A percentile compares a stretch with the other conserved stretches of the same genome.
These are phyloP conservation scores for Lachnellula hyalina DNA, from an alignment of 2,329 filamentous ascomycete species.

Conservation along the genomic window DNA sequence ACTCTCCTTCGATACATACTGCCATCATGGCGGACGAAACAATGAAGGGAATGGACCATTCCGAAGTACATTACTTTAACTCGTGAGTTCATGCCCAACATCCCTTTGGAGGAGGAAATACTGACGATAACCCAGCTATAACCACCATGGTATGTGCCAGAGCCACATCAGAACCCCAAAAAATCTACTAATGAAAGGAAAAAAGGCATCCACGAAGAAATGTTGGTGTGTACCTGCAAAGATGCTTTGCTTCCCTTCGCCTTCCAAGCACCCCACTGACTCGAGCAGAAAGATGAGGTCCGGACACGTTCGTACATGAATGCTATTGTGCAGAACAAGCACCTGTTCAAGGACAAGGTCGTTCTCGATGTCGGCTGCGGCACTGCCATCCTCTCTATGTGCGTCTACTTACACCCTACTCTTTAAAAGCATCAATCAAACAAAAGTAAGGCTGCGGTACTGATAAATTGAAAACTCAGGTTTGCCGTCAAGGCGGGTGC, in stretches of 20 bases:
- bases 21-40: slow-evolving; percentile 48
- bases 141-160: slow-evolving; percentile 78
- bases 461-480: slow-evolving; percentile 46
- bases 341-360: slow-evolving; percentile 86
- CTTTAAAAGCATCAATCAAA: slow-evolving; percentile 5
- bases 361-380: slow-evolving; percentile 97
- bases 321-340: slow-evolving; percentile 93
- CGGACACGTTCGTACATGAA: slow-evolving; percentile 96
- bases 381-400: slow-evolving; percentile 98
- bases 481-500: slow-evolving; percentile 94
- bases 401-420: slow-evolving; percentile 35
- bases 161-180: slow-evolving; percentile 9
- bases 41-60: slow-evolving; percentile 40
- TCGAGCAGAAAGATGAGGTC: slow-evolving; percentile 87
- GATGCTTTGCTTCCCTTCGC: slow-evolving; percentile 10
- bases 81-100: slow-evolving; percentile 52
- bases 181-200: slow-evolving; percentile 30
- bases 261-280: slow-evolving; percentile 14
- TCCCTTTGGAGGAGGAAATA: not conserved
- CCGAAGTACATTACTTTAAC: slow-evolving; percentile 99
- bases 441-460: not conserved
- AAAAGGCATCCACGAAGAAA: slow-evolving; percentile 91
- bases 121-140: slow-evolving; percentile 60
- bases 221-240: slow-evolving; percentile 67
- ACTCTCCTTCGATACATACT: not conserved